Base-by-base conservation (phyloP, 2,329 filamentous ascomycete genomes). In the Aureobasidium lini region DNA sequence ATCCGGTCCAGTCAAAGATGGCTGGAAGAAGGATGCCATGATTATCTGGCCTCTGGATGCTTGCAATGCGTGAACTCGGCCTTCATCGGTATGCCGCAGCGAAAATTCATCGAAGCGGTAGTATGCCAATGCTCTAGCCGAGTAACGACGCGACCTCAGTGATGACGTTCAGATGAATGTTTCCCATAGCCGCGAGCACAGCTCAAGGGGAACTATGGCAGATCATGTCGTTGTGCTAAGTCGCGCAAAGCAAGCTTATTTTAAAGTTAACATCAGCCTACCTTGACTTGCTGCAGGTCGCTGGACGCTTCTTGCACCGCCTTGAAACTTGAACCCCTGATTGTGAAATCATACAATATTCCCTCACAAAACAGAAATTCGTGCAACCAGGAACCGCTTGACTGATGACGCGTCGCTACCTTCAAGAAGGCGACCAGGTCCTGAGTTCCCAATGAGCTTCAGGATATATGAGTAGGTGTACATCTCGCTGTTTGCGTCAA, bases 11-110 rank as follows among this genome's bases (percentile, higher is more conserved):
- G 39, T 32, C 9, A 50, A 5, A 36, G 47, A 18, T 15, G 59
- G 59, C 47, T 62, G 58, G 8, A 62, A 62, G 32, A 59, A 60
- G 43, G 61, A 62, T 15, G 61, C 53, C 61, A 62, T 61, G 39
- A 18, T 11, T 40, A 31, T 46, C 47, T 16, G 15, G 23, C 34
- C 31, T 8, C 11, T 18, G 23, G 9, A 18, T 11, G 23, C 23
- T 15, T 32, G 49, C 15, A 31, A 18, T 18, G 3, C 39, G 32
- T 32, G 8, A 15, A 53, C 5, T 42, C n/a, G 39, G 29, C n/a
- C 5, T 32, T 4, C 49, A 8, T 53, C 10, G 28, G 11, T 6
- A 32, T 31, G 23, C 15, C 49, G 31, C 42, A 15, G 37, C 28
- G 18, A n/a, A 9, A 42, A 42, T 32, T 23, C 23, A 7, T 39